Base-by-base conservation (phyloP, 2,329 filamentous ascomycete genomes). In the Penicillium sp. region DNA sequence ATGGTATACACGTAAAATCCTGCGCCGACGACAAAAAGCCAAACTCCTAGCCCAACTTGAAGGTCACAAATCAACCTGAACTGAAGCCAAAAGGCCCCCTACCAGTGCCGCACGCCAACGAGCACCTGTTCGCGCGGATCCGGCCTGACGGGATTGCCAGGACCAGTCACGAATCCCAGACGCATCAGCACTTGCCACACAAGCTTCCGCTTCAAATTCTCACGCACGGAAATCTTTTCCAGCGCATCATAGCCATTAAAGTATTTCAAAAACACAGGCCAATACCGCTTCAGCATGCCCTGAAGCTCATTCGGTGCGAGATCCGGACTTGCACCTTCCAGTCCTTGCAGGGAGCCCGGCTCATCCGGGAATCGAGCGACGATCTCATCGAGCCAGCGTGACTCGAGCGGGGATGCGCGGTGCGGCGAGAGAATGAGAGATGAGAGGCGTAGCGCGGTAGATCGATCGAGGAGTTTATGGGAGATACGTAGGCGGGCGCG, bases 221-320 rank as follows among this genome's bases (percentile, higher is more conserved):
- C 92, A 59, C 89, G 85, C n/a, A 95, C 80, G 1, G 90, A 87
- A 66, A 99, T 90, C 68, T 93, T 88, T 79, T 99, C 95, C 61
- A 98, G 82, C 2, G 93, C 88, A 71, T 90, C 88, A 59, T 84
- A 85, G 0, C 95, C 95, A 74, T 98, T 93, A 69, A 98, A 92
- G 76, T 97, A 95, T 75, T 90, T 92, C 70, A 89, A 84, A 68
- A 97, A 87, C 48, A 84, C 81, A 2, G 87, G 85, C 90, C 93
- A 96, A 52, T 85, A 84, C 59, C 86, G 84, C 45, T 85, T 82
- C 14, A 91, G 68, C 1, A 73, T 66, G 10, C 65, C 69, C 30
- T 69, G 67, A 11, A 69, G 64, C 13, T 69, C 73, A 7, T 63
- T 63, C 3, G 67, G 61, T 16, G 65, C 60, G 19, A 68, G 58